Conservation (phyloP, 441 rosid genomes). For the Mallotus repandus region DNA sequence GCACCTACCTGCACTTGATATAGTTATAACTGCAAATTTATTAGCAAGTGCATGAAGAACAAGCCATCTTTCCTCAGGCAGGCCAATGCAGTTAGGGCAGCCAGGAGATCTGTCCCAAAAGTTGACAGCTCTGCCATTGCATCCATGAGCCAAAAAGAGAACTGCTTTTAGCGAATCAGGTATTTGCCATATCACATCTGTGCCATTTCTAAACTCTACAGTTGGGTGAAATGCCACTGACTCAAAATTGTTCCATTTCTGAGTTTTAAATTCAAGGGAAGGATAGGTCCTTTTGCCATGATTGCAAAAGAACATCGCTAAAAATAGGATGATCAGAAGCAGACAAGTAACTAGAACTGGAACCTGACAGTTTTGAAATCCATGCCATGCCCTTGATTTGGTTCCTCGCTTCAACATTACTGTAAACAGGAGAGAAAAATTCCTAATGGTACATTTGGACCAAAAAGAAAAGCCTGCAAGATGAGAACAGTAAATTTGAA, state of each 20-base stretch:
- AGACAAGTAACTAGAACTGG: constrained; percentile 30
- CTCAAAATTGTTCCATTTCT: constrained; percentile 39
- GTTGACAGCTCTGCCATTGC: constrained; percentile 69
- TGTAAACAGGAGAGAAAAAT: constrained; percentile 9
- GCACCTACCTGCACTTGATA: constrained; percentile 69
- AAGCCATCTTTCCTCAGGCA: constrained; percentile 79
- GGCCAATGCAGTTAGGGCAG: constrained; percentile 64
- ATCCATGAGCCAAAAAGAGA: constrained; percentile 87
- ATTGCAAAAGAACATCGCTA: constrained; percentile 33
- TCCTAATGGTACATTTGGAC: background rate
- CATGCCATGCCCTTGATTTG: constrained; percentile 40
- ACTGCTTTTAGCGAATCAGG: constrained; percentile 85
- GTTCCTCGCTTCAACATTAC: constrained; percentile 63
- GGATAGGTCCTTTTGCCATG: constrained; percentile 26
- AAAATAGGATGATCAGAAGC: constrained; percentile 33
- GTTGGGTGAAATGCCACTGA: constrained; percentile 47
- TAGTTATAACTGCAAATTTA: constrained; percentile 56
- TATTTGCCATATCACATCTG: constrained; percentile 73
- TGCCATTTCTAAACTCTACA: constrained; percentile 57
- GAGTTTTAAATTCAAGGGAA: constrained; percentile 23
- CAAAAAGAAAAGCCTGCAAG: background rate
- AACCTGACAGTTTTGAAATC: constrained; percentile 29
- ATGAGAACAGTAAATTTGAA: background rate
- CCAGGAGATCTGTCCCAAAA: constrained; percentile 80
- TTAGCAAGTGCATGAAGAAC: constrained; percentile 63